Conservation (phyloP, 2,329 filamentous ascomycete genomes). For the Microdochium nivale region DNA sequence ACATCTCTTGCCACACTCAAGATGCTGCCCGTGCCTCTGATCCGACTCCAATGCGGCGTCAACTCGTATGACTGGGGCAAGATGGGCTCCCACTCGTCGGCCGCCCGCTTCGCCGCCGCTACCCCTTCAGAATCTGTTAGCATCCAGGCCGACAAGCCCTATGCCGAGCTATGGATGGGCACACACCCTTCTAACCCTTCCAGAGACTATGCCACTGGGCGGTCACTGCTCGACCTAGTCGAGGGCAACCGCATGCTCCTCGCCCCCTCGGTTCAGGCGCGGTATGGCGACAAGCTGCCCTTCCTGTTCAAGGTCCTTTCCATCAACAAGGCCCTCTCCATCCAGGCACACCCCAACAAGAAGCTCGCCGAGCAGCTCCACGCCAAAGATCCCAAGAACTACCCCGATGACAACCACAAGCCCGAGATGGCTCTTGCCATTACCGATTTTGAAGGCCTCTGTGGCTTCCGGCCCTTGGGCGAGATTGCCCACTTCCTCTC, state of each 20-base stretch:
- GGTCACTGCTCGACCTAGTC: conserved; percentile 79
- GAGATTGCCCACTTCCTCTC: conserved; percentile 75
- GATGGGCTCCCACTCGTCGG: conserved; percentile 76
- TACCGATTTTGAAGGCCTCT: conserved; percentile 91
- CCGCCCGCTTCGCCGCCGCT: conserved; percentile 80
- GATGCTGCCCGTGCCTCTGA: conserved; percentile 65
- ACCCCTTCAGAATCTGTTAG: conserved; percentile 67
- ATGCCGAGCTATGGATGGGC: conserved; percentile 99
- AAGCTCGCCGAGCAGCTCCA: conserved; percentile 86
- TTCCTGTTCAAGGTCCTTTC: conserved; percentile 98
- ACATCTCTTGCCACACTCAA: conserved; percentile 4
- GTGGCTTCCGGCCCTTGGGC: conserved; percentile 80
- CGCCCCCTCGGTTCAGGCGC: conserved; percentile 60
- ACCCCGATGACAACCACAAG: conserved; percentile 99
- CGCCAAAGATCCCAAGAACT: conserved; percentile 80
- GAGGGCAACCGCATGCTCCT: conserved; percentile 80
- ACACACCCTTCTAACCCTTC: conserved; percentile 95
- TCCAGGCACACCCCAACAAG: conserved; percentile 96
- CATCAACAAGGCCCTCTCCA: conserved; percentile 90
- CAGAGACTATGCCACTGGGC: conserved; percentile 75
- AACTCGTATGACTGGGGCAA: conserved; percentile 99
- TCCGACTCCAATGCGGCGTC: conserved; percentile 82
- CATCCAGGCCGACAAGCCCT: conserved; percentile 81
- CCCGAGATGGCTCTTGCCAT: conserved; percentile 99
- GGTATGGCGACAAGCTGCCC: conserved; percentile 75